Conservation (phyloP, 805 yeast genomes). For the Kodamaea neixiangensis region DNA sequence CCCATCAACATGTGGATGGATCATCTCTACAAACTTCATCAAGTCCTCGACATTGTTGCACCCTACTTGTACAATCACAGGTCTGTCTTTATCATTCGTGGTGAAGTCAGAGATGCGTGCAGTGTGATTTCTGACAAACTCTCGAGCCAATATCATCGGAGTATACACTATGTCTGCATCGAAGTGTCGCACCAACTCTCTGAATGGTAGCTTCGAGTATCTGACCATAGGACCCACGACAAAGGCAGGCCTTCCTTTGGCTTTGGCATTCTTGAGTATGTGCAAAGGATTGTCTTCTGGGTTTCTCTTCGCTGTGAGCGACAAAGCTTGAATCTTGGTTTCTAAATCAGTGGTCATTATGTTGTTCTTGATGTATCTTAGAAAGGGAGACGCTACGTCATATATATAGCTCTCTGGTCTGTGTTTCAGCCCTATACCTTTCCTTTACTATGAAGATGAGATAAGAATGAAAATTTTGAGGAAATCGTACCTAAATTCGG, state of each 20-base stretch:
- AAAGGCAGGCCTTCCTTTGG: constrained; percentile 37
- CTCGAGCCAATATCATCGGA: constrained; percentile 96
- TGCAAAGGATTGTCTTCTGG: constrained; percentile 35
- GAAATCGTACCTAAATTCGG: constrained; percentile 7
- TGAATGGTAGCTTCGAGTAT: constrained; percentile 89
- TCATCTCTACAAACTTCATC: constrained; percentile 80
- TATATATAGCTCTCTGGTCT: not conserved
- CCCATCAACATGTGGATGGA: constrained; percentile 90
- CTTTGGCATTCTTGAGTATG: constrained; percentile 29
- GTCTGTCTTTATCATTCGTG: constrained; percentile 68
- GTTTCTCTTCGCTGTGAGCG: constrained; percentile 16
- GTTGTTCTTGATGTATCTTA: not conserved
- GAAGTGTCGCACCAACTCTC: constrained; percentile 72
- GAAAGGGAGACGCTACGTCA: not conserved
- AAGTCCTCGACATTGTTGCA: constrained; percentile 82
- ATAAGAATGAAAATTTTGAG: constrained; percentile 5
- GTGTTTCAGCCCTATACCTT: not conserved
- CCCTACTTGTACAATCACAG: constrained; percentile 88
- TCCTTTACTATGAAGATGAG: not conserved
- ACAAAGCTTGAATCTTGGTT: not conserved
- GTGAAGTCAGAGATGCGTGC: constrained; percentile 87
- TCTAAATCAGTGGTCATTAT: constrained; percentile 3
- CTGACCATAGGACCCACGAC: constrained; percentile 93
- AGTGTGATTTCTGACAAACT: constrained; percentile 78
- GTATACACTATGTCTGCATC: constrained; percentile 83